These are phyloP conservation scores for Acanthamoeba healyi DNA, from an alignment of 208 protist species.

Conservation along the genomic window DNA sequence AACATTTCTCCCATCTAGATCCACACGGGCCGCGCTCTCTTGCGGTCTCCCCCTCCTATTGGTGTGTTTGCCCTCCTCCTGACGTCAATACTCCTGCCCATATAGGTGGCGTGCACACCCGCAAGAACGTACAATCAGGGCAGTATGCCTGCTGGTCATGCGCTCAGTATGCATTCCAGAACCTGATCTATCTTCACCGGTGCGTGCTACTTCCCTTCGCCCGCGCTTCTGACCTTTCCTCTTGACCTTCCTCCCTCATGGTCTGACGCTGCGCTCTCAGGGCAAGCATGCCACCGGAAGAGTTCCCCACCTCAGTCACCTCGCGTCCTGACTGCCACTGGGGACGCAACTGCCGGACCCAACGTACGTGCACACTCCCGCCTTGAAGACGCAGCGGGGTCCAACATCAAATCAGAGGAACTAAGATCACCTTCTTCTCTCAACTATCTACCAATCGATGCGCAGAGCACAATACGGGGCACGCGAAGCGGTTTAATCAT, in stretches of 20 bases:
- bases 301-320: conserved; percentile 7
- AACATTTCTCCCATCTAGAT: neutral
- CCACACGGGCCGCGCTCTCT: too few species aligned
- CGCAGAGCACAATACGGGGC: conserved; percentile 18
- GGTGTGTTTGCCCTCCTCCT: too few species aligned
- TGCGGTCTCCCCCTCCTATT: too few species aligned
- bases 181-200: conserved; percentile 7
- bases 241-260: neutral
- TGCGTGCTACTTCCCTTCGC: neutral
- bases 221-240: neutral
- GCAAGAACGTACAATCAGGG: neutral
- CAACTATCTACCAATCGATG: too few species aligned
- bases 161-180: conserved; percentile 22
- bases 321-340: conserved; percentile 62
- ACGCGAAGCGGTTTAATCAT: conserved; percentile 38
- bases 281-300: neutral
- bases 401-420: too few species aligned
- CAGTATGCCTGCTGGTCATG: neutral
- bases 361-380: neutral
- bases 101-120: conserved; percentile 2
- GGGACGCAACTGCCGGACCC: conserved; percentile 62
- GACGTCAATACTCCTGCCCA: neutral
- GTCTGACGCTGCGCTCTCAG: neutral
- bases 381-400: too few species aligned
- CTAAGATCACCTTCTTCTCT: too few species aligned